phyloP scores from a whole-genome alignment of 2,329 filamentous ascomycete genomes.

The Talaromyces funiculosus region DNA sequence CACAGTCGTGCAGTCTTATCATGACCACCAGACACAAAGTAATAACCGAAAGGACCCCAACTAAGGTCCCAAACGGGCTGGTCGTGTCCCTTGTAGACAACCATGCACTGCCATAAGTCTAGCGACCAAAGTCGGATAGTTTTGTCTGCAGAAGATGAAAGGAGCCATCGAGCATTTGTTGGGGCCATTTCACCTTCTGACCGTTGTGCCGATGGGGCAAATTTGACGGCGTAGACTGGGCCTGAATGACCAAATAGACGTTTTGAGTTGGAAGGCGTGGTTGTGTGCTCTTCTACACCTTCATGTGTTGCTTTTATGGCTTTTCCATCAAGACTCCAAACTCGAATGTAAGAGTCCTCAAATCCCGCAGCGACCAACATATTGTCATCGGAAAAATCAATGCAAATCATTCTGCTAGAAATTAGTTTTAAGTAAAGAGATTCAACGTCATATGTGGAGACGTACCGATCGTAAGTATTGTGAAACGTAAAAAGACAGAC shows the following conservation, averaged over 20 bases:
- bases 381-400: slow-evolving; percentile 92
- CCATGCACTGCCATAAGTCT: slow-evolving; percentile 85
- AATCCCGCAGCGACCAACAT: slow-evolving; percentile 83
- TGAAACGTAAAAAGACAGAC: slow-evolving; percentile 98
- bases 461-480: slow-evolving; percentile 85
- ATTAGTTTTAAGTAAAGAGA: slow-evolving; percentile 18
- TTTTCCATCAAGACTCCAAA: slow-evolving; percentile 87
- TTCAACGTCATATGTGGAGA: slow-evolving; percentile 1
- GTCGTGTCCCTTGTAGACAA: slow-evolving; percentile 89
- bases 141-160: slow-evolving; percentile 82
- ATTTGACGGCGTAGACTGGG: slow-evolving; percentile 82
- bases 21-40: slow-evolving; percentile 81
- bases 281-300: slow-evolving; percentile 50
- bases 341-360: slow-evolving; percentile 87
- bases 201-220: slow-evolving; percentile 64
- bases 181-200: slow-evolving; percentile 47
- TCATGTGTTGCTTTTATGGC: slow-evolving; percentile 64
- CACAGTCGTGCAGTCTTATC: slow-evolving; percentile 89
- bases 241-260: slow-evolving; percentile 81
- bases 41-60: slow-evolving; percentile 92
- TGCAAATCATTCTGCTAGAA: slow-evolving; percentile 66
- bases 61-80: slow-evolving; percentile 81
- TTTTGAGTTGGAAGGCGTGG: slow-evolving; percentile 65
- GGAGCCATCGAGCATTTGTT: slow-evolving; percentile 65
- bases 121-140: slow-evolving; percentile 90